Conservation (phyloP, 176 grass and related monocot species). For the Lolium rigidum region DNA sequence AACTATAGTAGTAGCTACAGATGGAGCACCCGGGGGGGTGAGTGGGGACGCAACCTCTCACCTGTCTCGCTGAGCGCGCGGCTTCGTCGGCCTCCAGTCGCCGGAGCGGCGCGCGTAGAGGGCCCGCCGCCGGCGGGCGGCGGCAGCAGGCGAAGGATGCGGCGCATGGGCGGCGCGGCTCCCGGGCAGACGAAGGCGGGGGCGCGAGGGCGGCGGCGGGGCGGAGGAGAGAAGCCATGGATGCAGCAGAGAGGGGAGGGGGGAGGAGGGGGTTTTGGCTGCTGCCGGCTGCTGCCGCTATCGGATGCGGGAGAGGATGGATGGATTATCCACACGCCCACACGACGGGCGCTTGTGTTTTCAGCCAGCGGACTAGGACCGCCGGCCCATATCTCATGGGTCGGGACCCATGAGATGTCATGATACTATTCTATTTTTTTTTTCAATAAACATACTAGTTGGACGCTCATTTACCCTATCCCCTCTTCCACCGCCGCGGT, state of each 20-base stretch:
- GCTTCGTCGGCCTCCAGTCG: slow-evolving; percentile 39
- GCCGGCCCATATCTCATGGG: background rate
- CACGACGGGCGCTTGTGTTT: background rate
- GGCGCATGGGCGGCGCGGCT: slow-evolving; percentile 14
- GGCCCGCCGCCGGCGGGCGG: background rate
- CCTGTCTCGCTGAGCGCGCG: slow-evolving; percentile 44
- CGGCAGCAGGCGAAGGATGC: slow-evolving; percentile 34
- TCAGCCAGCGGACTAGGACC: background rate
- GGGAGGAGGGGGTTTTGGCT: slow-evolving; percentile 2
- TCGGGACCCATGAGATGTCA: no score
- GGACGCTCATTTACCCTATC: no score
- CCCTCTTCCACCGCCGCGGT: no score
- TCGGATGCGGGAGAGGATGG: slow-evolving; percentile 19
- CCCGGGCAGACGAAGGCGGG: background rate
- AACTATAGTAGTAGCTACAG: background rate
- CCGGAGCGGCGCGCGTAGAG: slow-evolving; percentile 32
- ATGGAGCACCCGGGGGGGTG: background rate
- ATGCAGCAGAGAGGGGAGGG: background rate
- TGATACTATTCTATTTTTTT: no score
- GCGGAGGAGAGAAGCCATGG: slow-evolving; percentile 66
- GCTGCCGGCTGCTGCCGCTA: slow-evolving; percentile 1
- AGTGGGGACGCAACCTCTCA: slow-evolving; percentile 24
- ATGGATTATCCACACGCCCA: background rate
- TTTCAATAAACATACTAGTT: no score
- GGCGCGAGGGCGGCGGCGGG: slow-evolving; percentile 45